A percentile compares a stretch with the other conserved stretches of the same genome.
Evolutionary conservation across 306 rosid genomes (phyloP).

Genomic region (Cicer yamashitae): DNA sequence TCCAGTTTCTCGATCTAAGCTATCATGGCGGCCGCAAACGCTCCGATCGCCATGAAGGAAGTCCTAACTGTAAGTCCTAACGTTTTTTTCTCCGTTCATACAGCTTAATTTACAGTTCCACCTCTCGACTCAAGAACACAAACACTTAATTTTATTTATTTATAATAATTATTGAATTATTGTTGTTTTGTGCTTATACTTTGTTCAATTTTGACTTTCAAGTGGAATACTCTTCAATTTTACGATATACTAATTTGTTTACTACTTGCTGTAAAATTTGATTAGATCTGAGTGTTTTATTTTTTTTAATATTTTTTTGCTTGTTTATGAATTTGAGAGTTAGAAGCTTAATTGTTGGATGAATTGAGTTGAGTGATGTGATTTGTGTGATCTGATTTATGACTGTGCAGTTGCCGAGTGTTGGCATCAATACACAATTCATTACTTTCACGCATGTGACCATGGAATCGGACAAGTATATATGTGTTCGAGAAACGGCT

Average conservation of each 20-base stretch:
- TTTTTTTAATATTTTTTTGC: neutral
- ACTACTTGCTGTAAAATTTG: constrained; percentile 21
- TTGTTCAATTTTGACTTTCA: constrained; percentile 35
- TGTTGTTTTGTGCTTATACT: neutral
- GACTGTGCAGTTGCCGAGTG: constrained; percentile 86
- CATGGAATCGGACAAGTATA: constrained; percentile 97
- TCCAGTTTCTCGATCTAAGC: constrained; percentile 60
- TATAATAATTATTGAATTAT: constrained; percentile 3
- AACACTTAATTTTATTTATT: neutral
- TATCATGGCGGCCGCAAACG: constrained; percentile 96
- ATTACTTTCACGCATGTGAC: constrained; percentile 95
- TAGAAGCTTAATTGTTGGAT: constrained; percentile 6
- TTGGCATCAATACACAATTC: constrained; percentile 89
- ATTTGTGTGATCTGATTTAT: constrained; percentile 56
- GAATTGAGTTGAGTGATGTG: constrained; percentile 45
- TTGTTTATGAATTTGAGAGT: constrained; percentile 51
- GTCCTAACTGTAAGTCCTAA: constrained; percentile 75
- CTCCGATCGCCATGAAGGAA: constrained; percentile 99
- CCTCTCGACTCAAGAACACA: constrained; percentile 6
- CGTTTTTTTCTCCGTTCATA: constrained; percentile 6
- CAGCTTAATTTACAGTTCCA: constrained; percentile 42
- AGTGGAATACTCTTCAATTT: constrained; percentile 18
- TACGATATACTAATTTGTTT: constrained; percentile 15
- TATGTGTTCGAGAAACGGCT: constrained; percentile 88
- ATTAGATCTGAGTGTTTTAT: constrained; percentile 55